Conservation (phyloP, 495 filamentous ascomycete species). For the Cladorrhinum samala region DNA sequence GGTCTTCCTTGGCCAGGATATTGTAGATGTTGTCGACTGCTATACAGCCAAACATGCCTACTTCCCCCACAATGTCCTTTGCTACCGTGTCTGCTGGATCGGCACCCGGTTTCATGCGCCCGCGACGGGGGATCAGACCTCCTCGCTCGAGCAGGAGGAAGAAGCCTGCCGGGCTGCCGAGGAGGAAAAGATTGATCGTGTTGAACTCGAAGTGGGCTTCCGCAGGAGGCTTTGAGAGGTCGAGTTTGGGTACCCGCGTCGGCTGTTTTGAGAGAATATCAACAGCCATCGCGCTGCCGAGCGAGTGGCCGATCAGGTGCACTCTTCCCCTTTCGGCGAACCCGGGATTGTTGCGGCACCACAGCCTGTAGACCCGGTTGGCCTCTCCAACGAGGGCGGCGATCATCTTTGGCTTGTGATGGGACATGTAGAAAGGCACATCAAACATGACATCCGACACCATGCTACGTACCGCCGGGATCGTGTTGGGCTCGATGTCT, state of each 20-base stretch:
- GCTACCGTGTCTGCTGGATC: conserved; percentile 54
- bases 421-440: conserved; percentile 92
- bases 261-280: conserved; percentile 89
- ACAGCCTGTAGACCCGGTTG: conserved; percentile 86
- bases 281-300: conserved; percentile 88
- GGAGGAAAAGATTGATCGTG: conserved; percentile 80
- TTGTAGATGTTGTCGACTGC: conserved; percentile 97
- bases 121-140: conserved; percentile 69
- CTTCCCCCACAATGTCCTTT: conserved; percentile 63
- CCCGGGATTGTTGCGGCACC: conserved; percentile 85
- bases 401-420: conserved; percentile 93
- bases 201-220: conserved; percentile 78
- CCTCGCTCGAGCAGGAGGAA: conserved; percentile 86
- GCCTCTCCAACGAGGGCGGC: conserved; percentile 83
- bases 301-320: conserved; percentile 86
- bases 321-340: conserved; percentile 77
- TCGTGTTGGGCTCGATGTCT: conserved; percentile 87
- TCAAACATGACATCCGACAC: conserved; percentile 97
- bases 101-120: conserved; percentile 65
- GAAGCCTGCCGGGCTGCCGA: conserved; percentile 89
- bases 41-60: conserved; percentile 78
- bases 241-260: conserved; percentile 49
- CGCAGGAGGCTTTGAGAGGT: conserved; percentile 39
- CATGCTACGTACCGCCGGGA: conserved; percentile 81
- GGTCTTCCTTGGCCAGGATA: conserved; percentile 60